Percentiles rank a stretch among this genome's conserved stretches.
phyloP scores from a whole-genome alignment of 139 green algal genomes.

The Yamagishiella unicocca region DNA sequence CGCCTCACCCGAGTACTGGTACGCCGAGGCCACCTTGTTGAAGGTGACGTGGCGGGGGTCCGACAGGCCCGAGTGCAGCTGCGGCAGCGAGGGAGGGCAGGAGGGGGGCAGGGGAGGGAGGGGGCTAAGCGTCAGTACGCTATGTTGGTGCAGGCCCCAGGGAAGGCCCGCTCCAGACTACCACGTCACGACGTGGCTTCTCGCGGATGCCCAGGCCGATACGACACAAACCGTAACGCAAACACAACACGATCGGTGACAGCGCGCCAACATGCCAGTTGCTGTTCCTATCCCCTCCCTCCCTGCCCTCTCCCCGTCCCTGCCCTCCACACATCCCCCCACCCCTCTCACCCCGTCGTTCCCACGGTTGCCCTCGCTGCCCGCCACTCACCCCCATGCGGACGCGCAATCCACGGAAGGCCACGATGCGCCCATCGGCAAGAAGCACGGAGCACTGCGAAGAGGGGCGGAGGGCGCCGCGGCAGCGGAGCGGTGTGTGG shows the following conservation, averaged over 20 bases:
- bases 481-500: too few relatives aligned
- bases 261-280: neutral
- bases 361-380: too few relatives aligned
- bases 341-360: too few relatives aligned
- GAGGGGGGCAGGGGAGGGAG: neutral
- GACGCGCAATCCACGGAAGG: slow-evolving; percentile 12
- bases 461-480: too few relatives aligned
- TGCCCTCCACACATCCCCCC: too few relatives aligned
- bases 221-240: too few relatives aligned
- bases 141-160: too few relatives aligned
- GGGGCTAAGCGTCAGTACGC: too few relatives aligned
- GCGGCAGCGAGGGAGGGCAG: neutral
- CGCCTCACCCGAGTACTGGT: slow-evolving; percentile 23
- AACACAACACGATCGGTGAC: neutral
- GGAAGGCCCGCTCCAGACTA: too few relatives aligned
- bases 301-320: neutral
- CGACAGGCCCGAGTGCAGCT: slow-evolving; percentile 25
- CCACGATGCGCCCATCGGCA: slow-evolving; percentile 3
- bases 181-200: too few relatives aligned
- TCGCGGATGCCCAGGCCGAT: too few relatives aligned
- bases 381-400: slow-evolving; percentile 19
- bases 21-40: slow-evolving; percentile 17
- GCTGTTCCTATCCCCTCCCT: too few relatives aligned
- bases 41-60: neutral
- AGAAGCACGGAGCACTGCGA: neutral